These are phyloP conservation scores for Echinosophora koreensis DNA, from an alignment of 306 rosid genomes.

Conservation along the genomic window DNA sequence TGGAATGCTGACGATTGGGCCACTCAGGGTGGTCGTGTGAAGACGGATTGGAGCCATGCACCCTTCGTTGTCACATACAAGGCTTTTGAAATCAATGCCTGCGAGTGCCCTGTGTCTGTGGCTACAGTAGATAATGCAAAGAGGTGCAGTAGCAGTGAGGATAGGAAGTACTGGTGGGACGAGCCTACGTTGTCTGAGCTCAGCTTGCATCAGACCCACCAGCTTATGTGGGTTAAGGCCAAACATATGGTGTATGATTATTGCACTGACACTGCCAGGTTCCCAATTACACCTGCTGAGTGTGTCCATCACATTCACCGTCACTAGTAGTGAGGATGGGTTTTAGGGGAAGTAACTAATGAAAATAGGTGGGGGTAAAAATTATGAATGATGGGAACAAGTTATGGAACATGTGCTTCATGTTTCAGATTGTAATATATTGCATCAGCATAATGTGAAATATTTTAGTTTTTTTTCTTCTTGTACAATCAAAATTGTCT, in stretches of 20 bases:
- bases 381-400: neutral
- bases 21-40: constrained; percentile 90
- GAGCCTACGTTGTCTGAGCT: constrained; percentile 68
- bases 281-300: constrained; percentile 69
- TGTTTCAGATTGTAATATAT: constrained; percentile 42
- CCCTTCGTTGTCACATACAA: constrained; percentile 78
- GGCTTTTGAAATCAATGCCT: constrained; percentile 72
- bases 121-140: constrained; percentile 55
- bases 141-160: constrained; percentile 64
- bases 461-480: neutral
- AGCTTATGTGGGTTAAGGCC: constrained; percentile 88
- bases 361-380: neutral
- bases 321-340: neutral
- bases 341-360: neutral
- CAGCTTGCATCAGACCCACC: constrained; percentile 85
- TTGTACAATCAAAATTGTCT: neutral
- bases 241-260: constrained; percentile 90
- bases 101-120: constrained; percentile 61
- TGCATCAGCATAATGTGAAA: neutral
- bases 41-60: constrained; percentile 93
- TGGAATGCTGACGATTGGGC: constrained; percentile 99
- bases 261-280: constrained; percentile 77
- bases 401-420: constrained; percentile 48
- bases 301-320: constrained; percentile 80
- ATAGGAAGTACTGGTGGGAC: constrained; percentile 89